Evolutionary conservation across 2,329 filamentous ascomycete genomes (phyloP).

Genomic region (Diaporthe vexans): DNA sequence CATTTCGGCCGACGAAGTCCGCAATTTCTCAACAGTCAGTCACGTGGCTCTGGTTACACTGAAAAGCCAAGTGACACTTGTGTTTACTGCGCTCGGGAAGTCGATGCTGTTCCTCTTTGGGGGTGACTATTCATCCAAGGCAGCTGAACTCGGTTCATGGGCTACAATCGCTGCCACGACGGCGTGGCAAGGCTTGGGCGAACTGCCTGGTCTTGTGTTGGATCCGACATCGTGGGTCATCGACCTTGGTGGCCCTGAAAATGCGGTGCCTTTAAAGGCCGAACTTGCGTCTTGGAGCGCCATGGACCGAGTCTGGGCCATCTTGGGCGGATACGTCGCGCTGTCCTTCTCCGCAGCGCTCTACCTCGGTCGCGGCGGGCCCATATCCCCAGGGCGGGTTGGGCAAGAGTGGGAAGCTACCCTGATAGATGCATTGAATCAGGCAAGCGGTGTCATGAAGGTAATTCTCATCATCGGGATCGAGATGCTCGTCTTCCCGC

Average conservation of each 20-base stretch:
- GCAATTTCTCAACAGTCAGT: slow-evolving; percentile 82
- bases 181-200: slow-evolving; percentile 47
- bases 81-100: slow-evolving; percentile 56
- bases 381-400: slow-evolving; percentile 71
- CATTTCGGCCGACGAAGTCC: slow-evolving; percentile 72
- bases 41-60: slow-evolving; percentile 77
- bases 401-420: slow-evolving; percentile 79
- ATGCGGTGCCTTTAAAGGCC: slow-evolving; percentile 61
- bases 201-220: slow-evolving; percentile 53
- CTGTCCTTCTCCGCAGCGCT: slow-evolving; percentile 81
- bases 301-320: slow-evolving; percentile 77
- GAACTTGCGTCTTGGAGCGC: slow-evolving; percentile 77
- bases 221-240: slow-evolving; percentile 72
- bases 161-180: slow-evolving; percentile 39
- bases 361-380: slow-evolving; percentile 81
- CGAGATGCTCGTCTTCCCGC: slow-evolving; percentile 96
- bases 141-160: slow-evolving; percentile 44
- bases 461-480: slow-evolving; percentile 99
- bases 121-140: slow-evolving; percentile 57
- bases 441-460: slow-evolving; percentile 97
- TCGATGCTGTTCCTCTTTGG: slow-evolving; percentile 60
- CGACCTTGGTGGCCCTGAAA: slow-evolving; percentile 62
- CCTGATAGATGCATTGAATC: slow-evolving; percentile 85
- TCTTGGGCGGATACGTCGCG: slow-evolving; percentile 84
- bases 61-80: slow-evolving; percentile 64